Percentiles rank a stretch among this genome's conserved stretches.
Conservation (phyloP, 108 stramenopile species). For the Skeletonema costatum region DNA sequence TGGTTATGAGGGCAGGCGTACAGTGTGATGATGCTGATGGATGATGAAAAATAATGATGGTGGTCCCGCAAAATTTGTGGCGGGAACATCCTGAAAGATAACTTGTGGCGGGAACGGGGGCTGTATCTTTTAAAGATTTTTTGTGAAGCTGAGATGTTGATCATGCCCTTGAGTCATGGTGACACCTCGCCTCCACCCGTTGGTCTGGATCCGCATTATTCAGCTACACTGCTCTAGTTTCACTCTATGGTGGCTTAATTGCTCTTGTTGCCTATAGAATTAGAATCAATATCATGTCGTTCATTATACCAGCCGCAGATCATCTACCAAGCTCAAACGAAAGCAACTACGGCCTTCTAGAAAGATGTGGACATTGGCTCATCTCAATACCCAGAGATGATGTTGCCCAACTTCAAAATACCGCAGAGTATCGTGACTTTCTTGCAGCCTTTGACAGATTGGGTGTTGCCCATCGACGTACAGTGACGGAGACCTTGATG, state of each 20-base stretch:
- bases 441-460: constrained; percentile 61
- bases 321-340: background rate
- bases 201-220: no score
- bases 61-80: background rate
- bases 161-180: no score
- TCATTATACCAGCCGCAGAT: background rate
- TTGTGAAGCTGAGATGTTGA: no score
- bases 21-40: no score
- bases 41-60: no score
- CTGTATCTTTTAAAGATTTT: background rate
- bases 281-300: background rate
- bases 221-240: no score
- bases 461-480: constrained; percentile 62
- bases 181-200: no score
- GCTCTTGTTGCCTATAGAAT: background rate
- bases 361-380: constrained; percentile 71
- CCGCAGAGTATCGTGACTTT: constrained; percentile 67
- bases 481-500: constrained; percentile 37
- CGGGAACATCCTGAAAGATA: background rate
- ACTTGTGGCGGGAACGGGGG: background rate
- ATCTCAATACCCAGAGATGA: constrained; percentile 75
- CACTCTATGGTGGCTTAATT: no score
- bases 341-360: constrained; percentile 56
- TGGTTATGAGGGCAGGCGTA: no score
- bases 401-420: constrained; percentile 56